Evolutionary conservation across 2,329 filamentous ascomycete species (phyloP), one percentile per base, ranked within the genome.

Genomic region (Stemphylium lycopersici): DNA sequence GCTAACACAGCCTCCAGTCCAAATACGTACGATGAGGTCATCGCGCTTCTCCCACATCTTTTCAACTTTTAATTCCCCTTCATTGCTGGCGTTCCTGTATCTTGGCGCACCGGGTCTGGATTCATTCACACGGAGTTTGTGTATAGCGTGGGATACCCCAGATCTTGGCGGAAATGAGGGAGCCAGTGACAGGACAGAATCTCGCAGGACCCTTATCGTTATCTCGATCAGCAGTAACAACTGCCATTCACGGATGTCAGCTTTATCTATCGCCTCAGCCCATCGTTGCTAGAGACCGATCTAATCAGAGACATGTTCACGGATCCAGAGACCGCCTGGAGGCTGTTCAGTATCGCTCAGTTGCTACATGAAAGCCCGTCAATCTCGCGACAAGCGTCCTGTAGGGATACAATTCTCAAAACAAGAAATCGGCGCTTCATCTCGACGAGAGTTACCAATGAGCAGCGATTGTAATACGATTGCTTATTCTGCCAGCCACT

Each of bases 11-110:
- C 31, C 31, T 13, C 50, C 51, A 76, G 72, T 68, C 65, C 42
- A 73, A 72, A 54, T 76, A 76, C 51, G 66, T 76, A 34, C 74
- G 73, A 62, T 76, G 68, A 71, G 56, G 53, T 55, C 57, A 56
- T 55, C 16, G 7, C 47, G n/a, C 29, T 32, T 49, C 6, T 31
- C 20, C 7, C 15, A 10, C 13, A 33, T 31, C 26, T 40, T 26
- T 46, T 29, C 16, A 16, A 51, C 31, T 15, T 34, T 33, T 31
- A 33, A 24, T 26, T 38, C 31, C 26, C 50, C 22, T 63, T 61
- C 63, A 68, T 68, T 61, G 52, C 51, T 63, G 60, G 67, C 61
- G 62, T 65, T 57, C 41, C 41, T 48, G 54, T 45, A 43, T 33
- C 55, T 59, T 64, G 61, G 65, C 61, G 59, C 52, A 61, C 39